Evolutionary conservation across 345 rosid genomes (phyloP).

Genomic region (Turnera subulata): DNA sequence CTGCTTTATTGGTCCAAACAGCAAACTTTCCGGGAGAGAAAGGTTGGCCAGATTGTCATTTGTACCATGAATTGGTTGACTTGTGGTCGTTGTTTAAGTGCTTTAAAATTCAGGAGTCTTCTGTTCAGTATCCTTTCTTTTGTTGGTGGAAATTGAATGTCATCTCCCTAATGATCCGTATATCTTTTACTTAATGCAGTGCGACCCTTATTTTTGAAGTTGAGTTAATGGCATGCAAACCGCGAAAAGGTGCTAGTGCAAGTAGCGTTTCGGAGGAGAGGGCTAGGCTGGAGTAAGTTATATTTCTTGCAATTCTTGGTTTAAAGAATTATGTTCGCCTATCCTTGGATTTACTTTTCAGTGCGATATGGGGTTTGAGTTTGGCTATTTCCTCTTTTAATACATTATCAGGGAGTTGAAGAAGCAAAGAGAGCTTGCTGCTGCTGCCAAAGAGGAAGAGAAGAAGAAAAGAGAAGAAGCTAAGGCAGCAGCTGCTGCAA

Average conservation of each 20-base stretch:
- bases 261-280: constrained; percentile 72
- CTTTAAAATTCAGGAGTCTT: too few relatives aligned
- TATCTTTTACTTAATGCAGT: constrained; percentile 40
- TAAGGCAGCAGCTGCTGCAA: constrained; percentile 89
- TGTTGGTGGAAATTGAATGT: too few relatives aligned
- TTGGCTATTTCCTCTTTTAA: neutral
- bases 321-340: neutral
- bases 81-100: too few relatives aligned
- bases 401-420: constrained; percentile 63
- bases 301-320: neutral
- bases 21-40: too few relatives aligned
- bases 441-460: constrained; percentile 73
- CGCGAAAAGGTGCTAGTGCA: constrained; percentile 71
- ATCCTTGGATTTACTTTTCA: neutral
- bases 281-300: constrained; percentile 85
- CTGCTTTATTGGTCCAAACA: too few relatives aligned
- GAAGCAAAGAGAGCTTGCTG: constrained; percentile 84
- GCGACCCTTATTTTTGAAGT: constrained; percentile 84
- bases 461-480: constrained; percentile 90
- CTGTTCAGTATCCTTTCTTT: too few relatives aligned
- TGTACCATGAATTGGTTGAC: too few relatives aligned
- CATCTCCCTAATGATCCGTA: neutral
- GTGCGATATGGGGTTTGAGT: neutral
- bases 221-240: constrained; percentile 72
- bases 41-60: too few relatives aligned